phyloP scores from a whole-genome alignment of 495 filamentous ascomycete species.

The Arthonia radiata region DNA sequence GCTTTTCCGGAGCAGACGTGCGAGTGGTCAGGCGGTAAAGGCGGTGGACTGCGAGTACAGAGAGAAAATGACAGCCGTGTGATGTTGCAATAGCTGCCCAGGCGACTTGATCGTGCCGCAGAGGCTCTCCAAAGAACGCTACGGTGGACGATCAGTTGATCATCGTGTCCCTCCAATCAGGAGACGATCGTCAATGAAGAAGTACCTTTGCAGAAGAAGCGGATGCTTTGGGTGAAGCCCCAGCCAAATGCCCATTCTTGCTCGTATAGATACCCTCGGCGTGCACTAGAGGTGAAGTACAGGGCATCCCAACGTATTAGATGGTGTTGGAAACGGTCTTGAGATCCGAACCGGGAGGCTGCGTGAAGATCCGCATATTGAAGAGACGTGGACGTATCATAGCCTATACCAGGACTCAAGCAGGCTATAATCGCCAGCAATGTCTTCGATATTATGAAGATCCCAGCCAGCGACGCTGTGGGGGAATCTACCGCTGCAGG shows the following conservation, averaged over 20 bases:
- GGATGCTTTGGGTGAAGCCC: conserved; percentile 31
- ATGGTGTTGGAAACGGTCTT: conserved; percentile 18
- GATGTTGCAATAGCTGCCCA: conserved; percentile 37
- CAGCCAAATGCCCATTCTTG: conserved; percentile 92
- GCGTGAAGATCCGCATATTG: conserved; percentile 3
- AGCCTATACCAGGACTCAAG: conserved; percentile 43
- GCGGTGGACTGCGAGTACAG: conserved; percentile 42
- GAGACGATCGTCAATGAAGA: conserved; percentile 2
- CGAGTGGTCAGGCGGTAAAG: conserved; percentile 23
- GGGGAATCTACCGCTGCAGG: no score
- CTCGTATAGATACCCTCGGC: conserved; percentile 58
- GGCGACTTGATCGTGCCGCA: conserved; percentile 10
- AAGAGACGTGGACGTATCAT: conserved; percentile 69
- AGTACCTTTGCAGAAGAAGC: conserved; percentile 21
- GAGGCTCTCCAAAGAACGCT: neutral
- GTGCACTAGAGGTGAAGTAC: conserved; percentile 49
- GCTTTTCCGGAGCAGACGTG: conserved; percentile 10
- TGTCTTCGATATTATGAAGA: conserved; percentile 23
- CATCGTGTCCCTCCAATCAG: conserved; percentile 2
- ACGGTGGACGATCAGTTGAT: neutral
- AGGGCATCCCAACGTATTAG: conserved; percentile 81
- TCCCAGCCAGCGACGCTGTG: no score
- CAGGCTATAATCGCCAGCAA: conserved; percentile 39
- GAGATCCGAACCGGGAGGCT: conserved; percentile 9
- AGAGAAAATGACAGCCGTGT: conserved; percentile 47